A percentile compares a stretch with the other conserved stretches of the same genome.
Conservation (phyloP, 495 filamentous ascomycete species). For the Penicillium daleae region DNA sequence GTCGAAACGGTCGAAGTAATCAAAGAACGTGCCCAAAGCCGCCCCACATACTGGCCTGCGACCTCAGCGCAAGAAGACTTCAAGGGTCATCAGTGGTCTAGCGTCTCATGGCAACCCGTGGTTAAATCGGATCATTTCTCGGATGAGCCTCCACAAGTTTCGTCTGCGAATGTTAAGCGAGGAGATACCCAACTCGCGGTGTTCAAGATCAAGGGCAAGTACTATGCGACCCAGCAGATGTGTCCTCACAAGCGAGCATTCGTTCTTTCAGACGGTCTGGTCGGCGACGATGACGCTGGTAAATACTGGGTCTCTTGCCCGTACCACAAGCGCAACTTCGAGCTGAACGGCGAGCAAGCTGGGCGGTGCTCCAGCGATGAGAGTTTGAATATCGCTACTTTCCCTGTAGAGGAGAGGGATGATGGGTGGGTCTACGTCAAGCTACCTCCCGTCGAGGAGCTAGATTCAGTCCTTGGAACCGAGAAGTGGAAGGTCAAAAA, state of each 20-base stretch:
- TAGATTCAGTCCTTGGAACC: conserved; percentile 83
- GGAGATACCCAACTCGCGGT: conserved; percentile 92
- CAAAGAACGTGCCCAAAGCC: conserved; percentile 71
- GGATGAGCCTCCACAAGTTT: conserved; percentile 68
- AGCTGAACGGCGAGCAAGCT: conserved; percentile 67
- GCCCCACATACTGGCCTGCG: conserved; percentile 85
- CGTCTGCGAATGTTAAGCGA: conserved; percentile 73
- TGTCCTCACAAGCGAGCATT: conserved; percentile 96
- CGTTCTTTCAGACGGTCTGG: conserved; percentile 81
- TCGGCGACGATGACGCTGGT: conserved; percentile 70
- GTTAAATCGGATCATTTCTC: conserved; percentile 74
- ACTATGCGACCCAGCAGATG: conserved; percentile 96
- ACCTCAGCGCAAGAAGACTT: conserved; percentile 74
- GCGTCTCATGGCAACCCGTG: conserved; percentile 82
- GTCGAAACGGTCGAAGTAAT: conserved; percentile 73
- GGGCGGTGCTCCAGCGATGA: conserved; percentile 81
- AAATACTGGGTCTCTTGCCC: conserved; percentile 89
- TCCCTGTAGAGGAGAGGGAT: conserved; percentile 75
- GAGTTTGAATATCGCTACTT: conserved; percentile 80
- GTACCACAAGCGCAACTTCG: conserved; percentile 91
- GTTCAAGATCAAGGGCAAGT: conserved; percentile 83
- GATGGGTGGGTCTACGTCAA: conserved; percentile 87
- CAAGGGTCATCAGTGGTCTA: conserved; percentile 71
- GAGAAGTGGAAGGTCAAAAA: conserved; percentile 81
- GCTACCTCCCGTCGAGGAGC: conserved; percentile 81